Conservation (phyloP, 2,329 filamentous ascomycete species). For the Cladosporium sp. region DNA sequence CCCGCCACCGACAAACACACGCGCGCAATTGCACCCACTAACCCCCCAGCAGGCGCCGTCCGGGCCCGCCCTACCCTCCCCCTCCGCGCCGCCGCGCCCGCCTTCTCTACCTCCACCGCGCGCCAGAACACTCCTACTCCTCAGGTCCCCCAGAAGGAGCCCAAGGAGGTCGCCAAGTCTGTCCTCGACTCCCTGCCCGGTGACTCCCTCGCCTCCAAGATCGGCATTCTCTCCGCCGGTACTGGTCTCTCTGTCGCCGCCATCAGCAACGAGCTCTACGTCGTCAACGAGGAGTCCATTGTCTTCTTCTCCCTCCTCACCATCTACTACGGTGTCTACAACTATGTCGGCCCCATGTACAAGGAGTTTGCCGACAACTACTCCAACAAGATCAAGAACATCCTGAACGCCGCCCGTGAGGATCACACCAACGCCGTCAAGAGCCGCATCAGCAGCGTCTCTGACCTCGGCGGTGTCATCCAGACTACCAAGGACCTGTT, state of each 20-base stretch:
- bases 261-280: conserved; percentile 99
- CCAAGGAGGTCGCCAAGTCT: conserved; percentile 94
- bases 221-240: conserved; percentile 89
- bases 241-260: conserved; percentile 89
- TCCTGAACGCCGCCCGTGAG: conserved; percentile 87
- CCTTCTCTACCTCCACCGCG: conserved; percentile 63
- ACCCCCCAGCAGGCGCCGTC: conserved; percentile 61
- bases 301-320: conserved; percentile 88
- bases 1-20: neutral
- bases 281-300: conserved; percentile 98
- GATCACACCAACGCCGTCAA: conserved; percentile 96
- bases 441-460: conserved; percentile 86
- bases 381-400: conserved; percentile 87
- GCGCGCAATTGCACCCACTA: conserved; percentile 21
- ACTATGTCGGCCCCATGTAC: conserved; percentile 91
- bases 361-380: conserved; percentile 86
- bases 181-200: conserved; percentile 91
- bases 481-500: conserved; percentile 97
- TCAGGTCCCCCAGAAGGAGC: conserved; percentile 77
- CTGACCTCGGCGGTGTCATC: conserved; percentile 91
- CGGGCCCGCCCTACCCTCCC: conserved; percentile 71
- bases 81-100: conserved; percentile 69
- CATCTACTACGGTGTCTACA: conserved; percentile 88
- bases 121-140: conserved; percentile 53
- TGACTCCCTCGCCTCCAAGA: conserved; percentile 89